phyloP scores from a whole-genome alignment of 495 filamentous ascomycete genomes.

The Opeltia flavorubescens region DNA sequence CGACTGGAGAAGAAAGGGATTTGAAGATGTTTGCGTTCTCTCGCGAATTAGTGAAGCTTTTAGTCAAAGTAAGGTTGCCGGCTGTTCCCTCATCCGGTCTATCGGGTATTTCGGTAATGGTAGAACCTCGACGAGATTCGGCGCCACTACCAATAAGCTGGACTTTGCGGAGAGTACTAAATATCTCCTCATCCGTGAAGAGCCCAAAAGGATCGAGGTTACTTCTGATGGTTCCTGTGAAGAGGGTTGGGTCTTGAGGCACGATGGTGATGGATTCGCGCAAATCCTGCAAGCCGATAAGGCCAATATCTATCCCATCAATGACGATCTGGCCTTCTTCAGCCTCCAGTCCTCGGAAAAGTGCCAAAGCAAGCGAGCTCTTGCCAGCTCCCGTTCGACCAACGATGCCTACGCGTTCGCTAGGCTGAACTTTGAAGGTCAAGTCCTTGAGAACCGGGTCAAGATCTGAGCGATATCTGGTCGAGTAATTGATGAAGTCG shows the following conservation, averaged over 20 bases:
- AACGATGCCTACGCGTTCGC: constrained; percentile 93
- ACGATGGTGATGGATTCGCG: constrained; percentile 94
- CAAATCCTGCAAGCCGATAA: constrained; percentile 81
- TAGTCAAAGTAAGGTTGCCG: constrained; percentile 27
- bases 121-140: constrained; percentile 33
- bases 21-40: constrained; percentile 92
- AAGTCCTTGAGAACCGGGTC: constrained; percentile 74
- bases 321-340: constrained; percentile 82
- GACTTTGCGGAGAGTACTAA: constrained; percentile 74
- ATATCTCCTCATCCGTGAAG: constrained; percentile 87
- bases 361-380: constrained; percentile 83
- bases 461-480: constrained; percentile 76
- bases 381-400: constrained; percentile 95
- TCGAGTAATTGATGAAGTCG: constrained; percentile 76
- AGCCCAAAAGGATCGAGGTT: constrained; percentile 91
- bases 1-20: constrained; percentile 68
- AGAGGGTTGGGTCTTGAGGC: constrained; percentile 94
- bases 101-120: constrained; percentile 28
- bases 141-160: constrained; percentile 55
- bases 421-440: constrained; percentile 70
- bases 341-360: constrained; percentile 95
- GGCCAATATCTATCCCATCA: constrained; percentile 76
- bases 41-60: constrained; percentile 19
- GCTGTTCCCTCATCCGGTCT: constrained; percentile 15
- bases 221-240: constrained; percentile 85